phyloP scores from a whole-genome alignment of 768 basidiomycete genomes.

The Lactifluus pinguis region DNA sequence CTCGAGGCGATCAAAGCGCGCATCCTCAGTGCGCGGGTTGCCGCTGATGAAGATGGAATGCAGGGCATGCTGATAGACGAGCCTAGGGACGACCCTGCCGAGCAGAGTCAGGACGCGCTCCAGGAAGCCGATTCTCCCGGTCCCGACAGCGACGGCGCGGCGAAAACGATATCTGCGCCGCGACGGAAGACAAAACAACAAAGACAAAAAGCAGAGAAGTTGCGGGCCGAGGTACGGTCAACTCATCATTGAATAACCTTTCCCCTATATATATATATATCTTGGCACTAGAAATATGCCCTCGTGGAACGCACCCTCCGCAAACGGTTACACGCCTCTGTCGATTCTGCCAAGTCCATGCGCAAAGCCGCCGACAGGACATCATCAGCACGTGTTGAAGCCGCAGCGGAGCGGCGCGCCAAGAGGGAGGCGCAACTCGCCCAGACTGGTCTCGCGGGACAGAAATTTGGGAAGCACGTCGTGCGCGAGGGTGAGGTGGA shows the following conservation, averaged over 20 bases:
- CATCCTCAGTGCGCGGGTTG: constrained; percentile 40
- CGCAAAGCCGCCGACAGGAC: constrained; percentile 35
- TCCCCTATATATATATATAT: not conserved
- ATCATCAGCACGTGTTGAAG: constrained; percentile 31
- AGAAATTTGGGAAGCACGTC: constrained; percentile 70
- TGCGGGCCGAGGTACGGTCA: constrained; percentile 49
- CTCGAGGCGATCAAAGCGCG: constrained; percentile 44
- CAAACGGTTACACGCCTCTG: constrained; percentile 52
- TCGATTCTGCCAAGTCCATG: constrained; percentile 47
- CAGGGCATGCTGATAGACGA: constrained; percentile 60
- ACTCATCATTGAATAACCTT: constrained; percentile 7
- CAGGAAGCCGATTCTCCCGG: constrained; percentile 8
- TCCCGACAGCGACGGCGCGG: constrained; percentile 23
- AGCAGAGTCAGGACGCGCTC: not conserved
- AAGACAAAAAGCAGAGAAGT: constrained; percentile 53
- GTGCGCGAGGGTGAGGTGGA: constrained; percentile 62
- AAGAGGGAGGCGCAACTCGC: constrained; percentile 42
- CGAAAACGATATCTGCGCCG: constrained; percentile 32
- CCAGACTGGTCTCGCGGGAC: constrained; percentile 57
- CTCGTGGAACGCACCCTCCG: constrained; percentile 48
- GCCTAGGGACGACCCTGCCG: constrained; percentile 31
- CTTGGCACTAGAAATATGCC: constrained; percentile 49
- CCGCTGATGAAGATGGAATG: constrained; percentile 30
- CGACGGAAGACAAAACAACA: constrained; percentile 57
- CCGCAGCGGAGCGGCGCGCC: constrained; percentile 32